Evolutionary conservation across 2,329 filamentous ascomycete species (phyloP), one percentile per base, ranked within the genome.

Genomic region (Colletotrichum sp.): DNA sequence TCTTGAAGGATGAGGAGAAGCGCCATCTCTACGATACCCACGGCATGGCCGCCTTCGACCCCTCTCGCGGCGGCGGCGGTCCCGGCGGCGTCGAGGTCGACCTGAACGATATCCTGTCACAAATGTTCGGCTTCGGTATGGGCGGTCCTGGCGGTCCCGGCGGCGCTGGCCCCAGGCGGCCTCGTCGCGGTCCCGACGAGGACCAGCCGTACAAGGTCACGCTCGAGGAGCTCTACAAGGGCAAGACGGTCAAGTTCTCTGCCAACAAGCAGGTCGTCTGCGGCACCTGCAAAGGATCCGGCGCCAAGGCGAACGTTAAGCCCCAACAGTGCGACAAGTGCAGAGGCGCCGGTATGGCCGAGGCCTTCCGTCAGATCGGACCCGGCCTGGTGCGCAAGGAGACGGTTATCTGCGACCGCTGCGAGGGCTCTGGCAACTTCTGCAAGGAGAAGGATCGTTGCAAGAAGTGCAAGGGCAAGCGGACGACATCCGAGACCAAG

Each of bases 361-460:
- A 96, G 82, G 93, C 93, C 27, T 91, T 97, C 82, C 93, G 94
- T 75, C 94, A 96, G 82, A 91, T 98, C 78, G 96, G 96, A 1
- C 95, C 96, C 25, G 96, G 96, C 75, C 89, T 98, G 83, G 93
- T 98, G 77, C 95, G 95, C 34, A 94, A 95, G 81, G 93, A 95
- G 81, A 92, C 93, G 8, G 92, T 96, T 48, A 85, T 93, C 44
- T 99, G 97, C 85, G 93, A 94, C 80, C 93, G 94, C 81, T 99
- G 97, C 86, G 90, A 93, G 76, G 96, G 96, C 39, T 91, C 93
- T n/a, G 97, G 97, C 8, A 93, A 93, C 82, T 93, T 96, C 82
- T 98, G 93, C 87, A 96, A 96, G 85, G 95, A 98, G 82, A 98
- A 98, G 89, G 97, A 99, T 82, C 95, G 95, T 83, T 99, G 97